Base-by-base conservation (phyloP, 257 asterid genomes). In the Craterostigma plantagineum region DNA sequence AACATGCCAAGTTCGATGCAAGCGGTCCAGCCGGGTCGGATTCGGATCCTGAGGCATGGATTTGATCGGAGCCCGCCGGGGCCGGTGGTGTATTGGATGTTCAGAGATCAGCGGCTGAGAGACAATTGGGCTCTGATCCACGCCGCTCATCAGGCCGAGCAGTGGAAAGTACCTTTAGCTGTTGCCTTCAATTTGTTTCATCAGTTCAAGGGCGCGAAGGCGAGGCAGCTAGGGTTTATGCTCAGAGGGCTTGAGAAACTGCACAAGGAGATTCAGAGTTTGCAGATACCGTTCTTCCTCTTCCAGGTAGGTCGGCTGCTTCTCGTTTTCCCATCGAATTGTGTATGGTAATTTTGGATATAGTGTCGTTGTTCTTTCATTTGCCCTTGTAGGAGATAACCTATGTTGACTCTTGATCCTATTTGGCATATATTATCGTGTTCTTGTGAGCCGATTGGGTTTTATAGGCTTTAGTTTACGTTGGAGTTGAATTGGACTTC, bases 91-190 rank as follows among this genome's bases (percentile, higher is more conserved):
- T 87, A 87, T 69, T 87, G 98, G 98, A 79, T 87, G 98, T 87
- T 87, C 66, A 72, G 98, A 57, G 95, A 87, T 70, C 98, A 87
- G 57, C 73, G 98, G 72, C 35, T 79, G 54, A 65, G 54, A 53
- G 98, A 90, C 63, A 90, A 90, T 55, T 90, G 93, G 95, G 98
- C 98, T 17, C 60, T 90, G 76, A 79, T 82, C 71, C 98, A 90
- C 69, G 95, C 98, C 60, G 67, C 79, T 48, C 77, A 76, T 60
- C 66, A 79, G 64, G 98, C 98, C 7, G 75, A 72, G 59, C 67
- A 61, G 48, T 46, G 59, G 36, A 49, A 83, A 38, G 91, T 74
- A 4, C 95, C 95, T 18, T 53, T 90, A 9, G 93, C 93, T 36
- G 64, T 90, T 33, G 93, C 87, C 5, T 90, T 90, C 57, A 90